These are phyloP conservation scores for Bisporella sp. DNA, from an alignment of 2,329 filamentous ascomycete species.

Conservation along the genomic window DNA sequence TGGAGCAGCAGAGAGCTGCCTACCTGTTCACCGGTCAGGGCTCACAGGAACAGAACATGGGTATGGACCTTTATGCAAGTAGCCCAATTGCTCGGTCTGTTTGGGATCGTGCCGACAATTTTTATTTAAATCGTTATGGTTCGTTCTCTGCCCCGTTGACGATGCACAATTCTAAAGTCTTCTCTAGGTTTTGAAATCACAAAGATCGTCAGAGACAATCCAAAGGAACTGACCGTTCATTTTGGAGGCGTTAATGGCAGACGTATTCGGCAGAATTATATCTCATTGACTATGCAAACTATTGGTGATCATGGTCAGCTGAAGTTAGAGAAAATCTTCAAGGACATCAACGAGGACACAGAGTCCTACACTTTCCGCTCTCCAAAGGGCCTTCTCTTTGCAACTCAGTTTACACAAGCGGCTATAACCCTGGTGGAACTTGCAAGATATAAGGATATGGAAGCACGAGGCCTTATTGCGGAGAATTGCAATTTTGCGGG, in stretches of 20 bases:
- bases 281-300: slow-evolving; percentile 10
- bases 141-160: slow-evolving; percentile 2
- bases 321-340: slow-evolving; percentile 3
- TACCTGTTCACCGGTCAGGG: slow-evolving; percentile 37
- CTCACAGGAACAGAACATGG: slow-evolving; percentile 32
- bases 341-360: slow-evolving; percentile 8
- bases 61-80: slow-evolving; percentile 34
- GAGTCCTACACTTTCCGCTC: slow-evolving; percentile 23
- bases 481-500: slow-evolving; percentile 59
- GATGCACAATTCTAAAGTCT: neutral
- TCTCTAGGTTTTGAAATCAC: slow-evolving; percentile 24
- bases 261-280: slow-evolving; percentile 6
- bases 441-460: slow-evolving; percentile 24
- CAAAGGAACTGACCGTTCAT: slow-evolving; percentile 30
- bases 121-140: slow-evolving; percentile 29
- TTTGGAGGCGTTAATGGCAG: slow-evolving; percentile 27
- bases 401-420: slow-evolving; percentile 31
- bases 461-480: slow-evolving; percentile 21
- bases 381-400: slow-evolving; percentile 24
- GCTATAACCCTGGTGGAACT: slow-evolving; percentile 26
- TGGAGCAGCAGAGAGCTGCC: slow-evolving; percentile 27
- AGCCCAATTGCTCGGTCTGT: slow-evolving; percentile 25
- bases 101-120: slow-evolving; percentile 31
- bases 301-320: neutral
- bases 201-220: slow-evolving; percentile 32